phyloP scores from a whole-genome alignment of 225 moss, liverwort and hornwort genomes.

The Marchantia polymorpha region DNA sequence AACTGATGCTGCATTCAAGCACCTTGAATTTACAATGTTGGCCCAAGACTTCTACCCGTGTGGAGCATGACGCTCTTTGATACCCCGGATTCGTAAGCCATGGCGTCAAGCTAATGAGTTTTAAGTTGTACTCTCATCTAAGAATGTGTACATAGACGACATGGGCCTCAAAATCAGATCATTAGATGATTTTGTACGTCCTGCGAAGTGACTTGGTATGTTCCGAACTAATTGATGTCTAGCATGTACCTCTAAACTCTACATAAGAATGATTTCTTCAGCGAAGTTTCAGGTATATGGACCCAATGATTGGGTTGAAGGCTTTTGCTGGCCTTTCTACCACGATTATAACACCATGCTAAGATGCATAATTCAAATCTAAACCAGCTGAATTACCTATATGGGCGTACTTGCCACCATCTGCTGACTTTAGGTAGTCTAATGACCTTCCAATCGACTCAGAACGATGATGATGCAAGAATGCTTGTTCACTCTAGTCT shows the following conservation, averaged over 20 bases:
- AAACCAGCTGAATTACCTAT: background rate
- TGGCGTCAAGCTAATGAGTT: background rate
- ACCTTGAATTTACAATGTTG: background rate
- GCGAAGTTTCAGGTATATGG: too few relatives aligned
- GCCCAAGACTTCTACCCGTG: background rate
- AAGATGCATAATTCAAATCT: background rate
- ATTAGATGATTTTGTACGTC: background rate
- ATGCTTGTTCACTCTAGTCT: too few relatives aligned
- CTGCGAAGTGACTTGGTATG: too few relatives aligned
- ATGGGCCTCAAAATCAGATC: background rate
- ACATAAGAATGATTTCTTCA: background rate
- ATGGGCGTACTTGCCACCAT: too few relatives aligned
- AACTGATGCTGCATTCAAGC: background rate
- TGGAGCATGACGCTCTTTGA: too few relatives aligned
- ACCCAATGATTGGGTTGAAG: background rate
- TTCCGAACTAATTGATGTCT: background rate
- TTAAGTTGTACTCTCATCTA: background rate
- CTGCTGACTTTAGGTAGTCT: too few relatives aligned
- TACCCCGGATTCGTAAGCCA: too few relatives aligned
- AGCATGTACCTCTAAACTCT: background rate
- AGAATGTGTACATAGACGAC: background rate
- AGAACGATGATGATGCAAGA: too few relatives aligned
- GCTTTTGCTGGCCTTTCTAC: background rate
- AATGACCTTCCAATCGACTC: too few relatives aligned
- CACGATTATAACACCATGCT: background rate